Evolutionary conservation across 345 rosid species (phyloP).

Genomic region (Moricandia arvensis): DNA sequence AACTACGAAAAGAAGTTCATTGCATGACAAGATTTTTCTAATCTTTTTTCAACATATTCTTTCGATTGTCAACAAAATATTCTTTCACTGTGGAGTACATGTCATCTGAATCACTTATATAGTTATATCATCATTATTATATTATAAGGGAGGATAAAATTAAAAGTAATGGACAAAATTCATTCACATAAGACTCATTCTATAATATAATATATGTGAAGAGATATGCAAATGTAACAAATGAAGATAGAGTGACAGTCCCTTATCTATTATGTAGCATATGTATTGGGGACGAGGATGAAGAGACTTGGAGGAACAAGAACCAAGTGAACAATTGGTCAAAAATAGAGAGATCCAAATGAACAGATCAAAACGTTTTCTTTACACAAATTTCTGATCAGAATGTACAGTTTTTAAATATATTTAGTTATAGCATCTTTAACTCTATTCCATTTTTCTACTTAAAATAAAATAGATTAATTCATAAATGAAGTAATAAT

Average conservation of each 20-base stretch:
- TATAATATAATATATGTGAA: background rate
- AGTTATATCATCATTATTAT: no score
- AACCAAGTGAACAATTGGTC: slow-evolving; percentile 9
- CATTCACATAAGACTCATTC: no score
- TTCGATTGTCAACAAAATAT: background rate
- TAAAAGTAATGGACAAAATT: no score
- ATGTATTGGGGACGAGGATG: slow-evolving; percentile 8
- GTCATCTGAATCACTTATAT: background rate
- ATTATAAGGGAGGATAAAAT: no score
- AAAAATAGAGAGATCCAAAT: slow-evolving; percentile 3
- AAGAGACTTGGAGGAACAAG: slow-evolving; percentile 26
- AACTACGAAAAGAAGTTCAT: background rate
- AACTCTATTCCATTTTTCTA: no score
- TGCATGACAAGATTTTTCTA: background rate
- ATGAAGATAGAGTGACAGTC: background rate
- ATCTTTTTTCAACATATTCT: background rate
- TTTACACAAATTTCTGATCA: background rate
- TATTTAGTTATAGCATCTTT: background rate
- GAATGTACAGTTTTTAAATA: background rate
- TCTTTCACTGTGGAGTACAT: background rate
- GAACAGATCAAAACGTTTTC: background rate
- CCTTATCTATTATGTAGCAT: background rate
- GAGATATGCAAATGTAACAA: background rate
- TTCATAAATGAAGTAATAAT: no score
- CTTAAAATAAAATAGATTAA: no score